Base-by-base conservation (phyloP, 2,329 filamentous ascomycete species). In the Colletotrichum ledebouriae region DNA sequence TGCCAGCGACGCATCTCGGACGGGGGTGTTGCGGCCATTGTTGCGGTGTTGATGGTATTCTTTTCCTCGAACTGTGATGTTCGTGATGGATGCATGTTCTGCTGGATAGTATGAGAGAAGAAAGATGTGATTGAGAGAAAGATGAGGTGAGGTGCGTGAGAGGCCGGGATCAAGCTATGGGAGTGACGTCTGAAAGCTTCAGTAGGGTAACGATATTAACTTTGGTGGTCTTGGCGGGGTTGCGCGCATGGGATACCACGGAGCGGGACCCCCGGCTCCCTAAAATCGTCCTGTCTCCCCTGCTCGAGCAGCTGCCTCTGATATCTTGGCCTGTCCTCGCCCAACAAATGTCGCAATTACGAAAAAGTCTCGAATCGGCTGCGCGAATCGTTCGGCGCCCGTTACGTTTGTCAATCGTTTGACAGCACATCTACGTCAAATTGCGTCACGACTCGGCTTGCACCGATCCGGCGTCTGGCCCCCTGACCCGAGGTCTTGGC, bases 1-100 rank as follows among this genome's bases (percentile, higher is more conserved):
- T 73, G 71, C 74, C 73, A 75, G 46, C 65, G 65, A 49, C 65
- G 65, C 65, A 68, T 68, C 22, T 65, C 61, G 42, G 61, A 11
- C 41, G 65, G 61, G 10, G 49, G 25, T 15, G 53, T n/a, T 44
- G 63, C 3, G 33, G 56, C 55, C 53, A 55, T 47, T 4, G 5
- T 11, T 10, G 33, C 9, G 70, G 63, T 39, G 44, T 15, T 29
- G 29, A n/a, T n/a, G 25, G 2, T 29, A 7, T 6, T 9, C 6
- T 29, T 2, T 2, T 4, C 15, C 7, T 57, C 42, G 15, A 34
- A 42, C 46, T 6, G 25, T 33, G 55, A 22, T 41, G 49, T 13
- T 58, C 11, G 12, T 29, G 22, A 5, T 39, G 13, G 13, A 17
- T 29, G 12, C 34, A 29, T 22, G 22, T 2, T 22, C 15, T 49